A percentile compares a stretch with the other conserved stretches of the same genome.
Evolutionary conservation across 805 yeast species (phyloP).

Genomic region (Wickerhamomyces mucosus): DNA sequence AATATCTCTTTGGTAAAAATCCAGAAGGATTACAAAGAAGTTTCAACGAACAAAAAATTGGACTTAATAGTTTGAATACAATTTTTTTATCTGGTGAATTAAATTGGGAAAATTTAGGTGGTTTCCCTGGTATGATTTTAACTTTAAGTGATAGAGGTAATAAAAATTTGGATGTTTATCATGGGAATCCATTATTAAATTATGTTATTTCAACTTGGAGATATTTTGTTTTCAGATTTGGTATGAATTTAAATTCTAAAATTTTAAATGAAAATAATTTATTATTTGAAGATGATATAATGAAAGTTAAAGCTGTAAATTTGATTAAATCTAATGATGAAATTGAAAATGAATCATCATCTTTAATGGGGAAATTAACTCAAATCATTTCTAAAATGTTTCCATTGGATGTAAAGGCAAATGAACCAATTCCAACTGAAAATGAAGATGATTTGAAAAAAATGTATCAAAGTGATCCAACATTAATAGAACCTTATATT

Average conservation of each 20-base stretch:
- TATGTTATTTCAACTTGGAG: constrained; percentile 77
- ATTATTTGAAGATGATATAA: constrained; percentile 24
- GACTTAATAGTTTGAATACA: constrained; percentile 47
- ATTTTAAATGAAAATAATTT: constrained; percentile 15
- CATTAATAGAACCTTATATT: constrained; percentile 23
- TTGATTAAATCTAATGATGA: constrained; percentile 2
- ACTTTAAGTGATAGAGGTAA: constrained; percentile 76
- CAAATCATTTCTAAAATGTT: constrained; percentile 43
- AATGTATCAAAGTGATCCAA: constrained; percentile 24
- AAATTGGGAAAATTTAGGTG: constrained; percentile 77
- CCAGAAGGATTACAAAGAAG: constrained; percentile 84
- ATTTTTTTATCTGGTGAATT: constrained; percentile 74
- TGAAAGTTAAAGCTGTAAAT: constrained; percentile 16
- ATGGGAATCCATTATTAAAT: constrained; percentile 37
- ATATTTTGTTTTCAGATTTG: constrained; percentile 74
- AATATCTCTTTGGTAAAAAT: constrained; percentile 65
- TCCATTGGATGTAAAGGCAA: constrained; percentile 35
- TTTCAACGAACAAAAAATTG: constrained; percentile 49
- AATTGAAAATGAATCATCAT: constrained; percentile 1
- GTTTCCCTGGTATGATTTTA: constrained; percentile 81
- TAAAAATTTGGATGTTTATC: constrained; percentile 42
- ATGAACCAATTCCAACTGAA: constrained; percentile 26
- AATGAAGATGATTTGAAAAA: constrained; percentile 5
- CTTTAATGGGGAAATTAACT: constrained; percentile 4
- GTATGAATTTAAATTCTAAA: constrained; percentile 38